These are phyloP conservation scores for Cicer yamashitae DNA, from an alignment of 306 rosid species.

Conservation along the genomic window DNA sequence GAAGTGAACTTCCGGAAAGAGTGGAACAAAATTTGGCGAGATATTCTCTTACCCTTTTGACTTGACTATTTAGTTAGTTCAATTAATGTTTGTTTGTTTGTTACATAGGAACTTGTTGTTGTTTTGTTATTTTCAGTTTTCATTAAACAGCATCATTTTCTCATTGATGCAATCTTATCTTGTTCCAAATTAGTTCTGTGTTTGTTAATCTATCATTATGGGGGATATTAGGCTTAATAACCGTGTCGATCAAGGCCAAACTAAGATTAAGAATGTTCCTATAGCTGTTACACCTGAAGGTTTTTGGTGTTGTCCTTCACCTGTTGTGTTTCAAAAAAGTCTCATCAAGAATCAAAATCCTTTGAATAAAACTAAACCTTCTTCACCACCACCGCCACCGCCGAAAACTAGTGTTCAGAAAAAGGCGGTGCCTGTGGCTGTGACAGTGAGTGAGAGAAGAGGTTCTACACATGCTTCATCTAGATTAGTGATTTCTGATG, in stretches of 20 bases:
- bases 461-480: constrained; percentile 55
- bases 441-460: constrained; percentile 60
- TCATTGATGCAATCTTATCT: constrained; percentile 47
- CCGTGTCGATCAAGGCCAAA: constrained; percentile 75
- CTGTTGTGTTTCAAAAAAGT: constrained; percentile 91
- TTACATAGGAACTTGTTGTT: constrained; percentile 26
- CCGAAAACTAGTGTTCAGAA: constrained; percentile 59
- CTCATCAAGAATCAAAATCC: constrained; percentile 72
- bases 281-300: constrained; percentile 99
- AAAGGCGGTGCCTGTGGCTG: constrained; percentile 52
- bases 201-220: constrained; percentile 51
- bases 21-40: constrained; percentile 31
- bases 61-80: constrained; percentile 36
- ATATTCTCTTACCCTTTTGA: constrained; percentile 45
- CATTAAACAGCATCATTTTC: constrained; percentile 34
- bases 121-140: constrained; percentile 31
- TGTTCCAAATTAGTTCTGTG: constrained; percentile 31
- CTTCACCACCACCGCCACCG: constrained; percentile 59
- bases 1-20: constrained; percentile 44
- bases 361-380: constrained; percentile 65
- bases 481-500: constrained; percentile 59
- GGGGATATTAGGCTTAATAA: constrained; percentile 74
- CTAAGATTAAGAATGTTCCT: constrained; percentile 90
- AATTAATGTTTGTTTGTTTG: constrained; percentile 30
- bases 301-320: constrained; percentile 99